Evolutionary conservation across 2,329 filamentous ascomycete species (phyloP), one percentile per base, ranked within the genome.

Genomic region (Atkinsonella texensis): DNA sequence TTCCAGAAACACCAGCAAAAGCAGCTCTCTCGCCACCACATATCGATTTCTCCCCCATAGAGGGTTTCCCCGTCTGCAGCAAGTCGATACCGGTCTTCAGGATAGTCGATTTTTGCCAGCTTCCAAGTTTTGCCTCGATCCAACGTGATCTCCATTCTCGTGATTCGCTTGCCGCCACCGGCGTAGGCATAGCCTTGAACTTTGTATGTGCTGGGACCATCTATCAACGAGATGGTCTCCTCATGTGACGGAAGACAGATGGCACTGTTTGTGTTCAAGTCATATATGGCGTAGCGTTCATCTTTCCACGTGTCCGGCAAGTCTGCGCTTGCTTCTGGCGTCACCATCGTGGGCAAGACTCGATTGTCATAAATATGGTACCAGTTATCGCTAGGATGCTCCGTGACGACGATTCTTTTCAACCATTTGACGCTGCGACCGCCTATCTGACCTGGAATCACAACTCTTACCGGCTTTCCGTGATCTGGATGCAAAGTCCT

Each of bases 1-100:
- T 84, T 80, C 89, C 89, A 96, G 68, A 95, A 93, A 64, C 86
- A 94, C 89, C 89, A 96, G 63, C 88, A 93, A 67, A 95, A 95
- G 58, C 77, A 85, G 2, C 79, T 81, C 64, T 95, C 89, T 38
- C 88, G 76, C 83, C 85, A 89, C 50, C 78, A 79, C 77, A 94
- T 83, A 62, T 95, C 89, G 4, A 95, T 65, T 46, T 74, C 78
- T 2, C 89, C 88, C 4, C 87, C 89, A 55, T 79, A 95, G 0
- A 95, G 69, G n/a, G 70, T 69, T 52, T 80, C 77, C 6, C 75
- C 71, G 12, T 77, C 81, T 41, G 76, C 76, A 1, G 73, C 73
- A 2, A 69, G 62, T 12, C 89, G 83, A 63, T 95, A 96, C 42
- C 80, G 77, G 63, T 96, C 90, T 68, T 96, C 90, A 1, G 85